Evolutionary conservation across 495 filamentous ascomycete genomes (phyloP).

Genomic region (Penicillium manginii): DNA sequence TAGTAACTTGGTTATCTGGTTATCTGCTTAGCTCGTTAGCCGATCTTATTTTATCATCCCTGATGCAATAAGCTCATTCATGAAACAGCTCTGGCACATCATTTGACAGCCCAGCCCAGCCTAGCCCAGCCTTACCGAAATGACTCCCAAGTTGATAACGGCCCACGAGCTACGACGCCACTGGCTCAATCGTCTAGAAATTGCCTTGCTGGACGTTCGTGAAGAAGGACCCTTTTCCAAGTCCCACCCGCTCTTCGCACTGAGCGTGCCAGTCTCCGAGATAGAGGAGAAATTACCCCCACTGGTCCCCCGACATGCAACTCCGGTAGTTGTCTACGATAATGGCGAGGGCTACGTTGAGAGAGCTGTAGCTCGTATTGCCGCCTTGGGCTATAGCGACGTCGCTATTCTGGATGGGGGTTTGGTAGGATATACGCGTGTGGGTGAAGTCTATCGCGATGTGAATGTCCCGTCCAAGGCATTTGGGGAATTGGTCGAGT

Average conservation of each 20-base stretch:
- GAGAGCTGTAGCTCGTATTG: constrained; percentile 19
- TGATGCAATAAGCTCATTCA: not conserved
- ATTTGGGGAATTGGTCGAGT: constrained; percentile 34
- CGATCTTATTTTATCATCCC: not conserved
- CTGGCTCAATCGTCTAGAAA: constrained; percentile 23
- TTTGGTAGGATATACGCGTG: constrained; percentile 20
- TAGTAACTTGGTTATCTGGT: no score
- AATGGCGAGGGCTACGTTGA: constrained; percentile 25
- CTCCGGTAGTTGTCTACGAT: constrained; percentile 27
- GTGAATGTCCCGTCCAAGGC: constrained; percentile 35
- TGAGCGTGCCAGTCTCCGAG: constrained; percentile 30
- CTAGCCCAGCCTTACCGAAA: constrained; percentile 1
- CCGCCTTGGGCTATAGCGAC: constrained; percentile 21
- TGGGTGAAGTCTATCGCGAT: constrained; percentile 34
- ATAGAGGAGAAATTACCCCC: constrained; percentile 25
- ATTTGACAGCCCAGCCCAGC: not conserved
- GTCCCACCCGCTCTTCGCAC: constrained; percentile 26
- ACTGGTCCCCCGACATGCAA: constrained; percentile 20
- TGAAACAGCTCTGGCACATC: not conserved
- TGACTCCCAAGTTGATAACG: constrained; percentile 20
- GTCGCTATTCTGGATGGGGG: constrained; percentile 27
- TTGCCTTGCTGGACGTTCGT: constrained; percentile 29
- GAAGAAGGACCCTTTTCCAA: constrained; percentile 32
- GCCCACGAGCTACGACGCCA: constrained; percentile 18
- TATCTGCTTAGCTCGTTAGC: not conserved